Evolutionary conservation across 345 rosid species (phyloP), one percentile per base, ranked within the genome.

Genomic region (Gossypium sturtianum): DNA sequence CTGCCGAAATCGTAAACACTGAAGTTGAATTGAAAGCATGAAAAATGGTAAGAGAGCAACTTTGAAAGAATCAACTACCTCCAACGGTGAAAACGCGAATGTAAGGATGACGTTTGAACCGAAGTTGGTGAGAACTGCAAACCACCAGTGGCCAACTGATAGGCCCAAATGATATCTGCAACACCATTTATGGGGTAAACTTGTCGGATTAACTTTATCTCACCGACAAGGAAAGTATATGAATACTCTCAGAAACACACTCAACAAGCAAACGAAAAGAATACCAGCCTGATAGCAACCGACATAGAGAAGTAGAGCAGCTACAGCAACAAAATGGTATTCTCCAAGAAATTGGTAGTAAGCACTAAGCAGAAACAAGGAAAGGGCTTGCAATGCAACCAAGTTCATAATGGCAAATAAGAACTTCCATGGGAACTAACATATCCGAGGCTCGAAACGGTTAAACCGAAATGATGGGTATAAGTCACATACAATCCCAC

Each of bases 131-230:
- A 95, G 96, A 74, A 93, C 99, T 7, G 97, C 99, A 54, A 91
- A 87, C 90, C 82, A 91, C 96, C 98, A 95, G 91, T 75, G 93
- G 86, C 98, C 99, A 93, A 78, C 99, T 93, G 80, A 91, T 93
- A 19, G 98, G 98, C 62, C 99, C 99, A 69, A 93, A 93, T 16
- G 98, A 95, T 75, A 95, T 83, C 98, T 93, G 84, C 78, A 72
- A 78, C 57, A 61, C 4, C 66, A 61, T 68, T 76, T 16, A 41
- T 52, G 64, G 61, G 78, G 61, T 73, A 67, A 27, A 70, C 1
- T 23, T 61, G 11, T 79, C 72, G 69, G 73, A 51, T 69, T 69
- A 69, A 54, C 23, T 15, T 27, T 23, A 19, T 69, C 25, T 49
- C 44, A 3, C 7, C 1, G 72, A 11, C 43, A 68, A 25, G 17